Evolutionary conservation across 345 rosid genomes (phyloP), one percentile per base, ranked within the genome.

Genomic region (Hypericum androsaemum): DNA sequence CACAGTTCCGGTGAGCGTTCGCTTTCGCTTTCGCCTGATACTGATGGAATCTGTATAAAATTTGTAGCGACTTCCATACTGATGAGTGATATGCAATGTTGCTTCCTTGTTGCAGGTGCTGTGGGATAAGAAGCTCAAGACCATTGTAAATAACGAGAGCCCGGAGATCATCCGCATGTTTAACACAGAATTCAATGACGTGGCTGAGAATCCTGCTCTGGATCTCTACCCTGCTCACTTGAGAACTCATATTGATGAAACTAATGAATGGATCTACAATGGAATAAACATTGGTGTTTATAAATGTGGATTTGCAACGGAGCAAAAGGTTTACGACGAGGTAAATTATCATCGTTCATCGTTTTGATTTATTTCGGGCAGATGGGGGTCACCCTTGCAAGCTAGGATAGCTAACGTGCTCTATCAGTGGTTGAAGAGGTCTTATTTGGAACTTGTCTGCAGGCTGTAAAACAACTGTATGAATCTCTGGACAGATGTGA

Each of bases 401-500:
- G 32, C 32, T 22, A 22, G 6, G 12, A 12, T 5, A 16, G 17
- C 5, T 11, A 17, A 9, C 44, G 52, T 35, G 37, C 12, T 54
- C 22, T 38, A 8, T 41, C 42, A 0, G 12, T 12, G 10, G 16
- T 14, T 52, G 40, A 44, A 37, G 9, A 22, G 32, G 32, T 22
- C 32, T 22, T 22, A 22, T 22, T 22, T 22, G 32, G 32, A 1
- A 22, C 7, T 37, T 39, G 50, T 41, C 11, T 60, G 54, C 69
- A 89, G 97, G 95, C 97, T 47, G 75, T 74, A 13, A 77, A 65
- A 64, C 73, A 82, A 41, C 41, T 89, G 57, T 82, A 71, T 47
- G 85, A 82, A 55, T 83, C 90, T 57, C 12, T 89, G 60, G 95
- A 86, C 65, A 80, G 60, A 73, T 84, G 94, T 8, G 94, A 89